Evolutionary conservation across 2,329 filamentous ascomycete species (phyloP).

Genomic region (Berkeleyomyces rouxiae): DNA sequence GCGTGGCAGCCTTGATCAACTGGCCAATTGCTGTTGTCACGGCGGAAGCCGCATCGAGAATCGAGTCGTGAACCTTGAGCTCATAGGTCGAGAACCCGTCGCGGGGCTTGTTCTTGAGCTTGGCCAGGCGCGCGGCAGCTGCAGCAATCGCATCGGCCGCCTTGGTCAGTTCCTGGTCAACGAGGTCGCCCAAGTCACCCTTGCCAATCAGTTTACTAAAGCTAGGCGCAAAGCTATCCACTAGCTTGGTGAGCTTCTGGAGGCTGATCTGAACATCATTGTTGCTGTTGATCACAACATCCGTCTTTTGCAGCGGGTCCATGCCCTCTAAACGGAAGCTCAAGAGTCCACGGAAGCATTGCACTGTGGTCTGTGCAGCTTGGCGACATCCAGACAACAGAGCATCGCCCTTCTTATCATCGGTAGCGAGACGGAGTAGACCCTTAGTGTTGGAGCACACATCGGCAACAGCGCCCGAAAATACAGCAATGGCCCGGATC

Average conservation of each 20-base stretch:
- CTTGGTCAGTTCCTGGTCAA: conserved; percentile 81
- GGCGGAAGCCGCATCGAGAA: conserved; percentile 79
- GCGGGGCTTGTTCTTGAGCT: conserved; percentile 89
- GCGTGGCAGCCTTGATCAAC: conserved; percentile 86
- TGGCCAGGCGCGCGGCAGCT: conserved; percentile 73
- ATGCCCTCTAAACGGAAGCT: conserved; percentile 87
- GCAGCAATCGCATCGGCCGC: conserved; percentile 91
- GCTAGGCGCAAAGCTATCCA: conserved; percentile 80
- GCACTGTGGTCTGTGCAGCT: conserved; percentile 72
- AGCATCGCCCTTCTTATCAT: conserved; percentile 86
- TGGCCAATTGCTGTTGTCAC: conserved; percentile 88
- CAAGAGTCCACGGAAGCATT: conserved; percentile 87
- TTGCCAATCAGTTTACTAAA: conserved; percentile 64
- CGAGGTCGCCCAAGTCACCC: conserved; percentile 82
- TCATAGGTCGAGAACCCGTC: conserved; percentile 94
- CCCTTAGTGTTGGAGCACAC: conserved; percentile 95
- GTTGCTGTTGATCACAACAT: conserved; percentile 94
- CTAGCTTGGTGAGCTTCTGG: conserved; percentile 83
- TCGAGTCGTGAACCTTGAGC: conserved; percentile 86
- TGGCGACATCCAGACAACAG: conserved; percentile 68
- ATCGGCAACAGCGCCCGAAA: conserved; percentile 79
- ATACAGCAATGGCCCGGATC: conserved; percentile 81
- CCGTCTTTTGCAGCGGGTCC: conserved; percentile 81
- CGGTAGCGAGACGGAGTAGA: conserved; percentile 76
- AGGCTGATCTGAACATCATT: conserved; percentile 90